Conservation (phyloP, 768 basidiomycete genomes). For the Russula abietina region DNA sequence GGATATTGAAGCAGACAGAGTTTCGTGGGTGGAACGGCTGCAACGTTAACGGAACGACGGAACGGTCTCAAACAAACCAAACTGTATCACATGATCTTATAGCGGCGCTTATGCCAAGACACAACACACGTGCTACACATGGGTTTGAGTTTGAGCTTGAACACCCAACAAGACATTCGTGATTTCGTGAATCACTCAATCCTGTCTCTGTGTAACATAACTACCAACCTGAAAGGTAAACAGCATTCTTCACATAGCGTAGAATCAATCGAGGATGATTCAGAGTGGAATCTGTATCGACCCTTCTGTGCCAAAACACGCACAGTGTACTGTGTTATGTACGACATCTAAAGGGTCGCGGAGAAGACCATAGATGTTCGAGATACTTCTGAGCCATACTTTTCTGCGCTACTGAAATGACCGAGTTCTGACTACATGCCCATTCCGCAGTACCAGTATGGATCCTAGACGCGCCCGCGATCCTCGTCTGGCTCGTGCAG, state of each 20-base stretch:
- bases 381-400: slow-evolving; percentile 80
- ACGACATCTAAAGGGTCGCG: slow-evolving; percentile 47
- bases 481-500: slow-evolving; percentile 66
- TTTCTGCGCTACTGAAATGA: slow-evolving; percentile 22
- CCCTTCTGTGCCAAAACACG: slow-evolving; percentile 37
- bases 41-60: too few species aligned
- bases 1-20: too few species aligned
- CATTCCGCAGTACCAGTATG: slow-evolving; percentile 38
- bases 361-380: slow-evolving; percentile 77
- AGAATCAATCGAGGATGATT: slow-evolving; percentile 55
- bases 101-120: not conserved
- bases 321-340: slow-evolving; percentile 17
- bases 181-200: not conserved
- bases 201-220: not conserved
- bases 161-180: not conserved
- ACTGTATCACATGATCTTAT: not conserved
- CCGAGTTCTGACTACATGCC: slow-evolving; percentile 20
- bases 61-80: too few species aligned
- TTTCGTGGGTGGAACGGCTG: too few species aligned
- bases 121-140: not conserved
- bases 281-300: slow-evolving; percentile 90
- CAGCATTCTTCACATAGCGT: not conserved
- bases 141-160: too few species aligned
- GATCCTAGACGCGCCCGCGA: slow-evolving; percentile 78
- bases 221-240: slow-evolving; percentile 18